Percentiles rank a stretch among this genome's conserved stretches.
phyloP scores from a whole-genome alignment of 495 filamentous ascomycete species.

The Trichoderma erinaceum region DNA sequence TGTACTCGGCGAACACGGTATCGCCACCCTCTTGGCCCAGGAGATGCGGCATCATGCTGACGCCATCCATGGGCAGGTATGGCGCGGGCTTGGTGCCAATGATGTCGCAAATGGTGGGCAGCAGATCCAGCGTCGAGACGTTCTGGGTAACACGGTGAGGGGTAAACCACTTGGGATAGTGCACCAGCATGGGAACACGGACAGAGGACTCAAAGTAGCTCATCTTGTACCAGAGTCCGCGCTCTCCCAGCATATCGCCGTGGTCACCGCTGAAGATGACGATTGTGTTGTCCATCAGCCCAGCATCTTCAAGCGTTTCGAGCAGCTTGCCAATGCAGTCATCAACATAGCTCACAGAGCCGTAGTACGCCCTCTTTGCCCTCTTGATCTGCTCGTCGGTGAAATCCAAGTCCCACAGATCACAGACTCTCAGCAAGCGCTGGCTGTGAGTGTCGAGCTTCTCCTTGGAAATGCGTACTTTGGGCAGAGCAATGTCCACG shows the following conservation, averaged over 20 bases:
- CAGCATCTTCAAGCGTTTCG: constrained; percentile 63
- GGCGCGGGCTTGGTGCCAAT: constrained; percentile 57
- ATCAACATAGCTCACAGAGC: constrained; percentile 83
- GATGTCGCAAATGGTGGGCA: constrained; percentile 78
- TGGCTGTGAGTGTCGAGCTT: constrained; percentile 77
- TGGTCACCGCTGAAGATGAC: constrained; percentile 85
- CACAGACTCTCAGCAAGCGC: constrained; percentile 73
- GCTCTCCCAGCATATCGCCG: constrained; percentile 88
- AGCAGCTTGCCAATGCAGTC: constrained; percentile 77
- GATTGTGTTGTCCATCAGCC: constrained; percentile 73
- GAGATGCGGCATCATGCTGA: constrained; percentile 65
- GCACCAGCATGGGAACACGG: constrained; percentile 74
- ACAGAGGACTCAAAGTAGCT: constrained; percentile 79
- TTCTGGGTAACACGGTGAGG: constrained; percentile 66
- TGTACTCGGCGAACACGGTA: constrained; percentile 81
- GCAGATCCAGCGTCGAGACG: constrained; percentile 79
- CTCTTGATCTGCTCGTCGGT: constrained; percentile 72
- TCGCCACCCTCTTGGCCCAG: constrained; percentile 57
- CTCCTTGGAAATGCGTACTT: constrained; percentile 64
- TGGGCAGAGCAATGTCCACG: constrained; percentile 76
- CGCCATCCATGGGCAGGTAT: constrained; percentile 69
- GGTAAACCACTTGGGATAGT: constrained; percentile 59
- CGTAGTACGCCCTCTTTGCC: constrained; percentile 79
- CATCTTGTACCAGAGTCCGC: constrained; percentile 94
- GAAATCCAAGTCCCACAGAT: constrained; percentile 69